Evolutionary conservation across 179 eudicot genomes (phyloP), one percentile per base, ranked within the genome.

Genomic region (Carnegiea gigantea): DNA sequence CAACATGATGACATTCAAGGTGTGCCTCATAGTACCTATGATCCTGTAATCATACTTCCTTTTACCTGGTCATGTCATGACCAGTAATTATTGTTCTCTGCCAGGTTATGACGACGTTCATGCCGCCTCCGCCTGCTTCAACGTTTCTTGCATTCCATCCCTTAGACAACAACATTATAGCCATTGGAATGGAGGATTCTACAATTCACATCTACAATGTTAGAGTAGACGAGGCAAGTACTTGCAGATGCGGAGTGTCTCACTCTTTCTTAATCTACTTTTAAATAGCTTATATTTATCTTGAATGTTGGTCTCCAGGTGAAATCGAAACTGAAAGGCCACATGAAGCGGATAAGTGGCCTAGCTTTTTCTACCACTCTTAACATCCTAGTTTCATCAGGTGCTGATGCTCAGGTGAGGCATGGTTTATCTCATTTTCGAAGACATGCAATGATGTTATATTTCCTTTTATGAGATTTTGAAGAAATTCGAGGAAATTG

Each of bases 1-100:
- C 84, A 95, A 95, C 83, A 92, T 94, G 99, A 92, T 92, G 97
- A 94, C 98, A 12, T 95, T 92, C 64, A 94, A 95, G 95, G 99
- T 94, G 87, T 76, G 77, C 17, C 12, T 28, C 18, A 12, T 26
- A 26, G 26, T 79, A 33, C 51, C 24, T 46, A 26, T 43, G 21
- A 70, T 43, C 60, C 23, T 70, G 26, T 73, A 48, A 36, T 62
- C 43, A 13, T 59, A 5, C 71, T 67, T 28, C 40, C 68, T 53
- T 8, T 77, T 70, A 40, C 17, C 9, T 4, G 36, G 36, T 33
- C 36, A 33, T 33, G 36, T 33, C 36, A 33, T 79, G 40, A 20
- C 12, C 51, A 26, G 51, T 72, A 13, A 40, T 62, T 28, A 17
- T 77, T 85, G 51, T 73, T 51, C 40, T 53, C 59, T 78, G 86